Evolutionary conservation across 2,329 filamentous ascomycete genomes (phyloP), one percentile per base, ranked within the genome.

Genomic region (Claviceps digitariae): DNA sequence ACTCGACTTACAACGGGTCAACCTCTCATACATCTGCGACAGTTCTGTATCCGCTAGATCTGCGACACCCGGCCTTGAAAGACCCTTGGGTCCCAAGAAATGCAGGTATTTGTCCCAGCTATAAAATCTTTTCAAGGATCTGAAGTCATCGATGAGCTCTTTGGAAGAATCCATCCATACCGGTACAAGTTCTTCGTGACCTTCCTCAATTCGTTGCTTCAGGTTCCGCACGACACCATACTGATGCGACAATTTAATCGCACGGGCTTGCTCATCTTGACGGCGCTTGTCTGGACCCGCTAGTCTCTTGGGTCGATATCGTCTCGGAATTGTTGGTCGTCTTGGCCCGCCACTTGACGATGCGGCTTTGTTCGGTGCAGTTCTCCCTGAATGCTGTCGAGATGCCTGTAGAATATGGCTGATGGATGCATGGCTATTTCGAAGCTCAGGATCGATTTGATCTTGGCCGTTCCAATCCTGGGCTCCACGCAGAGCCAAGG

Each of bases 61-160:
- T 6, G 55, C 52, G 20, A 56, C 55, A 3, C 55, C 51, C 13
- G 61, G 57, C 13, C 63, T 58, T 15, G 58, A 44, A 5, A 61
- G 58, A 9, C 57, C 57, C 27, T 61, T 66, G 3, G 62, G 59
- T 4, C 79, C 73, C 57, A 82, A 66, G 61, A 82, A 81, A 54
- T 73, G 72, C 49, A 83, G 69, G 58, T 82, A 83, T 62, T 81
- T 82, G 55, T 84, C 81, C 79, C 79, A 84, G 1, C 79, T 75
- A 59, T 83, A 84, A 58, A 84, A 84, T 49, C 77, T 74, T 60
- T 79, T 82, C 57, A 79, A 76, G 0, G 78, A 78, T 56, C 79
- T 72, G 61, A 84, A 84, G 55, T 84, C 81, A 54, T 83, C 76
- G 10, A 83, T 74, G 8, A 85, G 72, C 51, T 77, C 73, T 61